A percentile compares a stretch with the other conserved stretches of the same genome.
Evolutionary conservation across 2,329 filamentous ascomycete genomes (phyloP).

Genomic region (Xylaria sp.): DNA sequence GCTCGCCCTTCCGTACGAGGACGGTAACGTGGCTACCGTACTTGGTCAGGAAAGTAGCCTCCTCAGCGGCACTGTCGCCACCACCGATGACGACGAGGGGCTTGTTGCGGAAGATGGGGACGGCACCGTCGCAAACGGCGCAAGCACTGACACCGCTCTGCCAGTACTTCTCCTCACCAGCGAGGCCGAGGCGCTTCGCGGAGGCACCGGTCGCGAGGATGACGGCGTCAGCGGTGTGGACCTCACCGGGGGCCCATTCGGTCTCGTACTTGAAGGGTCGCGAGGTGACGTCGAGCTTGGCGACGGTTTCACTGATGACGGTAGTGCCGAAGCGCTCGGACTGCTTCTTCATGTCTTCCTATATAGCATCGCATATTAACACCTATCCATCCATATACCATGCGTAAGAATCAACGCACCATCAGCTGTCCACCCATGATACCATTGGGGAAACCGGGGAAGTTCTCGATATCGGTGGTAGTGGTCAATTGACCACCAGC

Average conservation of each 20-base stretch:
- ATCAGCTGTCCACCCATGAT: slow-evolving; percentile 87
- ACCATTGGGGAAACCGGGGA: slow-evolving; percentile 84
- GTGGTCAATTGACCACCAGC: slow-evolving; percentile 96
- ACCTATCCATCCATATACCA: neutral
- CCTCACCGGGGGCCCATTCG: slow-evolving; percentile 77
- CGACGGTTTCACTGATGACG: slow-evolving; percentile 88
- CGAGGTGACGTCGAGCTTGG: slow-evolving; percentile 75
- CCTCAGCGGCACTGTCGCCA: slow-evolving; percentile 93
- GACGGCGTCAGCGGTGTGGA: slow-evolving; percentile 83
- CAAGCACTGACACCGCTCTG: slow-evolving; percentile 94
- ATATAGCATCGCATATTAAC: slow-evolving; percentile 24
- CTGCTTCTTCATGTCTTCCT: slow-evolving; percentile 88
- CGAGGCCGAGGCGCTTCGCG: slow-evolving; percentile 73
- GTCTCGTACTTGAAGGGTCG: slow-evolving; percentile 91
- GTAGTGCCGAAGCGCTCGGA: slow-evolving; percentile 88
- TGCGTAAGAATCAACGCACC: slow-evolving; percentile 41
- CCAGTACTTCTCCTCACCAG: slow-evolving; percentile 94
- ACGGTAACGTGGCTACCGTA: slow-evolving; percentile 95
- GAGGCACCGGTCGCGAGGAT: slow-evolving; percentile 96
- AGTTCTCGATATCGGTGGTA: slow-evolving; percentile 98
- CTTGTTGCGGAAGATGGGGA: slow-evolving; percentile 97
- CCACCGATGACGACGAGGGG: slow-evolving; percentile 93
- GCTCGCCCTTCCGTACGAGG: slow-evolving; percentile 77
- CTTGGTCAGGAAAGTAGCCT: slow-evolving; percentile 95
- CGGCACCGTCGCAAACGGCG: slow-evolving; percentile 93